Conservation (phyloP, 179 eudicot genomes). For the Actinidia polygama region DNA sequence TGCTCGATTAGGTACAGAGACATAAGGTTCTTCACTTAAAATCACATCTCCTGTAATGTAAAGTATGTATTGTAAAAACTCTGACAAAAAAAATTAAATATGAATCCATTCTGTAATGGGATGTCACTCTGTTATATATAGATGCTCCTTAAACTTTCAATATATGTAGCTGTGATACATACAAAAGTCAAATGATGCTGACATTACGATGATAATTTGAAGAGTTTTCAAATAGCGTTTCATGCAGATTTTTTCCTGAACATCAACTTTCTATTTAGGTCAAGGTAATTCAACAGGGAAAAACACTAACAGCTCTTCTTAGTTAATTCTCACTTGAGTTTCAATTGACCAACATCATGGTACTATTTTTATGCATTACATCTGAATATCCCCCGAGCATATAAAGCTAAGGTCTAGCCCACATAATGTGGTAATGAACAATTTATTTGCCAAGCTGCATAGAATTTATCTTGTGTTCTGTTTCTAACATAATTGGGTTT, state of each 20-base stretch:
- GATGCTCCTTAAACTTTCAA: not conserved
- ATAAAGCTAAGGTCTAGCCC: no score
- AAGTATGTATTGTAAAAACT: not conserved
- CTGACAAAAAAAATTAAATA: not conserved
- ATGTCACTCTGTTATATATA: not conserved
- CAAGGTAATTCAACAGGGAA: not conserved
- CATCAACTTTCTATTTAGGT: not conserved
- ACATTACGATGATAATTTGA: not conserved
- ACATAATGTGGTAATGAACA: no score
- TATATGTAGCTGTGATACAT: not conserved
- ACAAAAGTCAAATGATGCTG: not conserved
- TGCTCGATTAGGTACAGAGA: constrained; percentile 66
- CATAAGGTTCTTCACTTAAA: constrained; percentile 76
- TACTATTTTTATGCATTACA: not conserved
- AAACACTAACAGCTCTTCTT: not conserved
- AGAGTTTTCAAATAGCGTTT: not conserved
- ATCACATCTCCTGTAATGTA: constrained; percentile 71
- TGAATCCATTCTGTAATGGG: not conserved
- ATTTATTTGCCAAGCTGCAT: not conserved
- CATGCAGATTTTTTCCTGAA: not conserved
- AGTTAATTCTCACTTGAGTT: not conserved
- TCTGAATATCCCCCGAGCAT: no score
- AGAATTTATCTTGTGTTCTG: not conserved
- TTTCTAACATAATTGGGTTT: not conserved
- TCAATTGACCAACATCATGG: not conserved